Percentiles rank a stretch among this genome's conserved stretches.
Evolutionary conservation across 495 filamentous ascomycete species (phyloP).

Genomic region (Lineolata rhizophorae): DNA sequence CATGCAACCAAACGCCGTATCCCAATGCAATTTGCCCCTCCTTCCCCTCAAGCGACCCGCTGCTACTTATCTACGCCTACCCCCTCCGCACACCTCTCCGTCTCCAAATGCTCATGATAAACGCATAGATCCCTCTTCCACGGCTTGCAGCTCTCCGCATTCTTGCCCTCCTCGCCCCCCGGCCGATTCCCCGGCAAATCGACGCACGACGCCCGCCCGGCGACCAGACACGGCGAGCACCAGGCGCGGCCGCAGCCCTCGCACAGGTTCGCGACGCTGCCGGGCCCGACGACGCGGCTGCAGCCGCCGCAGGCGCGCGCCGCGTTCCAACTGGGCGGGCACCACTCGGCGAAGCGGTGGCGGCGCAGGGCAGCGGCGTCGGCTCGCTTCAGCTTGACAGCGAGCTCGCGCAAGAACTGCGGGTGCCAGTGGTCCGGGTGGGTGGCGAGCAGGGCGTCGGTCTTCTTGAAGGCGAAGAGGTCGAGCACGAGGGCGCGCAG

Average conservation of each 20-base stretch:
- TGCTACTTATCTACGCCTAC: no score
- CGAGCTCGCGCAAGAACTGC: slow-evolving; percentile 17
- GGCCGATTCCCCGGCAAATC: slow-evolving; percentile 8
- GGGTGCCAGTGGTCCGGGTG: slow-evolving; percentile 23
- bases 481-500: slow-evolving; percentile 21
- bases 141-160: slow-evolving; percentile 17
- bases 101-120: slow-evolving; percentile 22
- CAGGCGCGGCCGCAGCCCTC: slow-evolving; percentile 13
- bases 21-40: no score
- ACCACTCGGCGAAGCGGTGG: slow-evolving; percentile 12
- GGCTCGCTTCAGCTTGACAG: slow-evolving; percentile 16
- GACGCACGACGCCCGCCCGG: slow-evolving; percentile 5
- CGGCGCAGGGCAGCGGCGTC: slow-evolving; percentile 11
- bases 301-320: slow-evolving; percentile 16
- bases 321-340: slow-evolving; percentile 6
- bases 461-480: slow-evolving; percentile 28
- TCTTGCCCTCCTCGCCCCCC: no score
- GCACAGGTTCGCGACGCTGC: slow-evolving; percentile 10
- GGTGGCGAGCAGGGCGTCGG: slow-evolving; percentile 20
- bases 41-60: no score
- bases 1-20: no score
- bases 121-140: slow-evolving; percentile 15
- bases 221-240: slow-evolving; percentile 13
- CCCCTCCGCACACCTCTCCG: slow-evolving; percentile 9
- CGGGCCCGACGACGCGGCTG: slow-evolving; percentile 10